Evolutionary conservation across 768 basidiomycete species (phyloP).

Genomic region (Macrolepiota dolichaula): DNA sequence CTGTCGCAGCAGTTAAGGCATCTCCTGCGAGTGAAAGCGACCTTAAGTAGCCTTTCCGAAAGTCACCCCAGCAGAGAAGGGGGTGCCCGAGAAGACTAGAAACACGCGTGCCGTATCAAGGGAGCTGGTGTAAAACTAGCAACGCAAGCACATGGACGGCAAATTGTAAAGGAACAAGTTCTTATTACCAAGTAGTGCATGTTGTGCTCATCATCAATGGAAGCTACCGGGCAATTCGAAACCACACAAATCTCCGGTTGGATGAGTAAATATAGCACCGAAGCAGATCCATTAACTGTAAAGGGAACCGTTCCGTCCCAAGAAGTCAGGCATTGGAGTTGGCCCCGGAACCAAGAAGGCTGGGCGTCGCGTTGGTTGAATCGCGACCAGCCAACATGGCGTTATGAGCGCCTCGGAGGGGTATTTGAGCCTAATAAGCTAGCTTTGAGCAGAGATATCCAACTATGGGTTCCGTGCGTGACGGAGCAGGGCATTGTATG

Average conservation of each 20-base stretch:
- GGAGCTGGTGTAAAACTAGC: neutral
- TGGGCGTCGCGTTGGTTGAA: neutral
- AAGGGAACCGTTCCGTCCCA: neutral
- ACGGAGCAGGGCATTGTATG: neutral
- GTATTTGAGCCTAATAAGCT: neutral
- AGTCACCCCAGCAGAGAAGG: neutral
- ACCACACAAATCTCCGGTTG: conserved; percentile 6
- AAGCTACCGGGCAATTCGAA: neutral
- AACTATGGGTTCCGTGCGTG: neutral
- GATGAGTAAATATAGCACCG: neutral
- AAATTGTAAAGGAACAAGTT: neutral
- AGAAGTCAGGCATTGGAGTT: too few species aligned
- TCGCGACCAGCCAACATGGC: neutral
- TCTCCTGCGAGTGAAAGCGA: neutral
- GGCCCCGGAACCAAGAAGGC: neutral
- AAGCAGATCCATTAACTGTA: neutral
- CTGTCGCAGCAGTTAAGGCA: neutral
- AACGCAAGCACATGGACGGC: neutral
- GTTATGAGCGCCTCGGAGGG: neutral
- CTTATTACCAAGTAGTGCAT: neutral
- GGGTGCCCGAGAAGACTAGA: neutral
- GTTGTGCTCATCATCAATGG: neutral
- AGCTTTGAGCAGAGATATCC: neutral
- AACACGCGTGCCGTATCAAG: conserved; percentile 1
- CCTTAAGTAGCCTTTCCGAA: neutral